Evolutionary conservation across 2,329 filamentous ascomycete species (phyloP).

Genomic region (Xylariales sp.): DNA sequence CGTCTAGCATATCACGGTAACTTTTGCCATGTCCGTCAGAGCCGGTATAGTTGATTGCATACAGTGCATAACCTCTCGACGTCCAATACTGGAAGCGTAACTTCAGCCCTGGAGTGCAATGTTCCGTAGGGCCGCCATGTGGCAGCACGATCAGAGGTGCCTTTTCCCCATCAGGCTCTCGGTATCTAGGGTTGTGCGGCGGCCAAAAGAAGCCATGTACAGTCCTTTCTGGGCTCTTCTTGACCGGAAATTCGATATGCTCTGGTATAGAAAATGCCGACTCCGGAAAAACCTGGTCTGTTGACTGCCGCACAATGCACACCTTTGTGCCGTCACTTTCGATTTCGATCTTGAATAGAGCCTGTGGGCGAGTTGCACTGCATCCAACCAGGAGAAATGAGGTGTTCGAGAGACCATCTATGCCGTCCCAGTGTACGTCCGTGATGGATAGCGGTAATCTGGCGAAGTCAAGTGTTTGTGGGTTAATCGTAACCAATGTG

Average conservation of each 20-base stretch:
- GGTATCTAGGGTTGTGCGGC: constrained; percentile 41
- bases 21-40: constrained; percentile 45
- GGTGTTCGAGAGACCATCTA: constrained; percentile 29
- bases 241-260: constrained; percentile 23
- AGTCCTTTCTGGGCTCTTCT: constrained; percentile 22
- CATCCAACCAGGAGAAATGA: constrained; percentile 34
- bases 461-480: constrained; percentile 25
- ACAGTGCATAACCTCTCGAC: constrained; percentile 47
- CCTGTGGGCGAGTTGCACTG: constrained; percentile 24
- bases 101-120: constrained; percentile 36
- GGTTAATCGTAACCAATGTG: constrained; percentile 33
- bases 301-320: constrained; percentile 29
- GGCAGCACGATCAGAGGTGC: constrained; percentile 46
- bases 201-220: constrained; percentile 44
- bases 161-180: constrained; percentile 29
- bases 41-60: constrained; percentile 47
- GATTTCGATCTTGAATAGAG: constrained; percentile 32
- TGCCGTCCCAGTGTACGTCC: constrained; percentile 28
- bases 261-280: constrained; percentile 33
- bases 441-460: constrained; percentile 25
- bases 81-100: constrained; percentile 48
- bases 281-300: constrained; percentile 24
- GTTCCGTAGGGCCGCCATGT: constrained; percentile 47
- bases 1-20: constrained; percentile 45
- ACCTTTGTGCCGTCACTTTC: constrained; percentile 16